Evolutionary conservation across 2,329 filamentous ascomycete genomes (phyloP).

Genomic region (Aureobasidium sp.): DNA sequence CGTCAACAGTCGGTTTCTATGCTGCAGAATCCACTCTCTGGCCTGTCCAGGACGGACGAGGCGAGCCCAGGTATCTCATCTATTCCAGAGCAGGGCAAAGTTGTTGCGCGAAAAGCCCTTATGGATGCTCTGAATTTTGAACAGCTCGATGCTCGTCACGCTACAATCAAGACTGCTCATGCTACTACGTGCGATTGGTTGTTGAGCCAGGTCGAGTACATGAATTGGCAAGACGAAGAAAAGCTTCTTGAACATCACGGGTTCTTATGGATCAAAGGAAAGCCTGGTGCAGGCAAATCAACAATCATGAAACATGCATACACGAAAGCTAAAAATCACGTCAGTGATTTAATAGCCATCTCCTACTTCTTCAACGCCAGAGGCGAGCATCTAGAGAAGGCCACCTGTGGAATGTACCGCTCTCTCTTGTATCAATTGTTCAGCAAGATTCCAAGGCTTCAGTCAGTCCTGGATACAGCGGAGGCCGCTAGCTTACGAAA

Average conservation of each 20-base stretch:
- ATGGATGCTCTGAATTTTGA: slow-evolving; percentile 4
- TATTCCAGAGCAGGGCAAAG: not conserved
- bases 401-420: not conserved
- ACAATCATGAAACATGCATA: slow-evolving; percentile 24
- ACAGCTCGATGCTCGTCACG: slow-evolving; percentile 40
- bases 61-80: not conserved
- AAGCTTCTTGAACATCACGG: slow-evolving; percentile 22
- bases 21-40: not conserved
- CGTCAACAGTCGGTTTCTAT: not conserved
- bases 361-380: slow-evolving; percentile 1
- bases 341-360: not conserved
- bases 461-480: not conserved
- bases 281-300: slow-evolving; percentile 25
- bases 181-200: slow-evolving; percentile 50
- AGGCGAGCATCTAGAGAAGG: not conserved
- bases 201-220: slow-evolving; percentile 38
- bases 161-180: slow-evolving; percentile 42
- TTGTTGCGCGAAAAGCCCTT: not conserved
- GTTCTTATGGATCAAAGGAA: slow-evolving; percentile 27
- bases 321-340: slow-evolving; percentile 2
- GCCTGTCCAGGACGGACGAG: not conserved
- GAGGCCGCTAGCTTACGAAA: not conserved
- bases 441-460: not conserved
- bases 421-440: not conserved
- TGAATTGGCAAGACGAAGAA: slow-evolving; percentile 40